Conservation (phyloP, 2,329 filamentous ascomycete genomes). For the Alternaria sp. region DNA sequence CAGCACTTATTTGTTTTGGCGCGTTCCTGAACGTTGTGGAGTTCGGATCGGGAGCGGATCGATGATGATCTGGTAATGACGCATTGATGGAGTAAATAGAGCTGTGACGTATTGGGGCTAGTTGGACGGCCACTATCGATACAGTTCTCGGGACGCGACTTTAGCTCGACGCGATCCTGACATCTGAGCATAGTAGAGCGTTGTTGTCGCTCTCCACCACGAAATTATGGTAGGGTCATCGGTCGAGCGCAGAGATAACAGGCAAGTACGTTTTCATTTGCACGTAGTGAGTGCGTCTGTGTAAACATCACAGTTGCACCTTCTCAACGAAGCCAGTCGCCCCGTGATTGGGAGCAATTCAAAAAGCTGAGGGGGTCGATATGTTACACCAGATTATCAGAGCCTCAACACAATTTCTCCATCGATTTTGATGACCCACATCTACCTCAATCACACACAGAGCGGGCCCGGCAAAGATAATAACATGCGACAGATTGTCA, state of each 20-base stretch:
- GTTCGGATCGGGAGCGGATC: conserved; percentile 14
- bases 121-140: conserved; percentile 4
- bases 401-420: background rate
- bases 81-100: conserved; percentile 20
- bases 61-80: conserved; percentile 28
- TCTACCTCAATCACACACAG: background rate
- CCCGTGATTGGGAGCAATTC: background rate
- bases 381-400: background rate
- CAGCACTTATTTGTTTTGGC: conserved; percentile 22
- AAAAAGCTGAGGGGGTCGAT: background rate
- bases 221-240: background rate
- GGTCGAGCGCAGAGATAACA: background rate
- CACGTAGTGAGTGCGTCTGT: background rate
- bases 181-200: background rate
- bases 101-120: background rate
- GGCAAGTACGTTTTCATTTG: background rate
- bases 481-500: background rate
- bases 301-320: background rate
- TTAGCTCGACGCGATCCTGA: background rate
- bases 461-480: background rate
- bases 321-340: background rate
- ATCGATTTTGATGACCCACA: background rate
- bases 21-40: conserved; percentile 18
- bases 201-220: background rate
- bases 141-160: background rate